Evolutionary conservation across 2,329 filamentous ascomycete species (phyloP), one percentile per base, ranked within the genome.

Genomic region (Onygenales sp.): DNA sequence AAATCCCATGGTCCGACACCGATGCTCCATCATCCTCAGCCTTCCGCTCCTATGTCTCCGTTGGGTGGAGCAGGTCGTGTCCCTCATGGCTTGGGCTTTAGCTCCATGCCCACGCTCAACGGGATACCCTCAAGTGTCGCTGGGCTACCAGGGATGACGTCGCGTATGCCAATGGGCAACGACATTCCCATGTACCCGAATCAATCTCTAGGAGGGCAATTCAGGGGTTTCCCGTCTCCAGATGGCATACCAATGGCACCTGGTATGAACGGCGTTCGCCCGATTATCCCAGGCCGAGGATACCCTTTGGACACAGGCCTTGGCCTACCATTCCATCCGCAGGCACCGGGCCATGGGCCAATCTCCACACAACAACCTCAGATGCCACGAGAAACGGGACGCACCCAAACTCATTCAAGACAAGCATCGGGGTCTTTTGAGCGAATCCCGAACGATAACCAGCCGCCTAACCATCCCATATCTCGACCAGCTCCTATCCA

Each of bases 401-500:
- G 75, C 7, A 66, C 75, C 5, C 75, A 78, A 48, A 68, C 80
- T 5, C 90, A 95, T 69, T 86, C 86, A 7, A 80, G 90, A 57
- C 89, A 94, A 60, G 78, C 82, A 9, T 95, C 89, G 5, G 77
- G 77, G 10, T 84, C 85, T 0, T 76, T 75, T 56, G 78, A 80
- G 50, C 76, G 76, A 58, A 74, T 76, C 17, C 73, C 69, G 10
- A 82, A 85, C 57, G 86, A 91, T 7, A 74, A 75, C 13, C 72
- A 77, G 31, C 69, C 76, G 9, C 75, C 81, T 52, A 77, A 84
- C 36, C 85, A 89, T 58, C 87, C 88, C 1, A 92, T 94, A 56
- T 80, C 85, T 45, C 81, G 90, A 52, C 92, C 91, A 31, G 82
- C 87, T 27, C 92, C 92, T 0, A 96, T 97, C 58, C 89, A 92